These are phyloP conservation scores for Bromus sterilis DNA, from an alignment of 176 grass and related monocot species.

Conservation along the genomic window DNA sequence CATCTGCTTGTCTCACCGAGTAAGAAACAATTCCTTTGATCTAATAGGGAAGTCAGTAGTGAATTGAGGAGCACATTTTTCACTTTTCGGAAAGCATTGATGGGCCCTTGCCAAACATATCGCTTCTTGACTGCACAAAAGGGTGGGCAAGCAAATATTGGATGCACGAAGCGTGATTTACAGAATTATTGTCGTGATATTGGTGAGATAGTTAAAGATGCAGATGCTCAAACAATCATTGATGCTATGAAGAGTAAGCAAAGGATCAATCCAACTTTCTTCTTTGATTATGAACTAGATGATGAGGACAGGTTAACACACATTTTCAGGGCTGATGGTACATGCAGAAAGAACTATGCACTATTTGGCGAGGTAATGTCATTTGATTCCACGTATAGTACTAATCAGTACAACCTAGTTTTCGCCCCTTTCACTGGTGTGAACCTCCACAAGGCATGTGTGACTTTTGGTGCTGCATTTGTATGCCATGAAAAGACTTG, in stretches of 20 bases:
- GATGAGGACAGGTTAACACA: not conserved
- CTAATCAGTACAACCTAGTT: not conserved
- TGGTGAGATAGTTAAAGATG: not conserved
- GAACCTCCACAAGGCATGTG: not conserved
- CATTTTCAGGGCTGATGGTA: not conserved
- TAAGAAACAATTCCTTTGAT: not conserved
- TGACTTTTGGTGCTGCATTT: not conserved
- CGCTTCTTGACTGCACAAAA: too few relatives aligned
- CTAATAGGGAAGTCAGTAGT: not conserved
- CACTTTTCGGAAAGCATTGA: not conserved
- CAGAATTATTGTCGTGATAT: not conserved
- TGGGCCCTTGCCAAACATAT: not conserved
- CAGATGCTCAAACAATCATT: not conserved
- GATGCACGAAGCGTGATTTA: not conserved
- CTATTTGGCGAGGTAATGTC: not conserved
- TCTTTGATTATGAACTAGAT: not conserved
- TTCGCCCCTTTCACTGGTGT: not conserved
- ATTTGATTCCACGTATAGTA: not conserved
- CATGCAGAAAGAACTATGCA: not conserved
- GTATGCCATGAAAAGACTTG: not conserved
- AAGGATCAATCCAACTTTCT: not conserved
- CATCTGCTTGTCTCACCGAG: not conserved
- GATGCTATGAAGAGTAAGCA: not conserved
- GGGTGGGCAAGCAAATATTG: too few relatives aligned
- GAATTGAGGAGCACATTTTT: too few relatives aligned